A percentile compares a stretch with the other conserved stretches of the same genome.
Evolutionary conservation across 176 grass and related monocot species (phyloP).

Genomic region (Hordeum vulgare): DNA sequence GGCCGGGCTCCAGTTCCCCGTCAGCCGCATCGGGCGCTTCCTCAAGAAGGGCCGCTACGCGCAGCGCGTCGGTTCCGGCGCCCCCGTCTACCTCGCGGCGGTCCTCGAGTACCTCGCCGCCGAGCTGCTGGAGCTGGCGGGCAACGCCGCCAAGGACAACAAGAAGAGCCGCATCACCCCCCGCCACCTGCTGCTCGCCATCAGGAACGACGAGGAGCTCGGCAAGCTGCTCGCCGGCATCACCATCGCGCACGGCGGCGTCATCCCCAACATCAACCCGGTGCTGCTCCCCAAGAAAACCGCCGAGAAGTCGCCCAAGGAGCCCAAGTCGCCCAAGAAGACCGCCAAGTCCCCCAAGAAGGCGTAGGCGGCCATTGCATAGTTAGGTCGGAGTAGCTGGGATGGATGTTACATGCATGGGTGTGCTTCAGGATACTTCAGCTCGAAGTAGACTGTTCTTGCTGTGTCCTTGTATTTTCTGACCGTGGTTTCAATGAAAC

Average conservation of each 20-base stretch:
- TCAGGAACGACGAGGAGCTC: constrained; percentile 66
- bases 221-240: constrained; percentile 47
- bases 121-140: constrained; percentile 59
- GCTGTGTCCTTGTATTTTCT: not conserved
- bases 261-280: constrained; percentile 53
- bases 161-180: constrained; percentile 62
- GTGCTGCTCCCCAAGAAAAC: constrained; percentile 61
- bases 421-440: not conserved
- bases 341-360: constrained; percentile 14
- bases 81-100: constrained; percentile 69
- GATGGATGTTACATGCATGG: not conserved
- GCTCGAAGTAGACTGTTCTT: not conserved
- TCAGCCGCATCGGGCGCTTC: constrained; percentile 57
- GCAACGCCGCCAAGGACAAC: constrained; percentile 60
- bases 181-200: constrained; percentile 46
- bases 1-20: constrained; percentile 73
- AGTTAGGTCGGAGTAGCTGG: not conserved
- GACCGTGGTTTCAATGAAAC: not conserved
- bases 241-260: constrained; percentile 52
- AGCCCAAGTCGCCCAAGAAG: constrained; percentile 53
- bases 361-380: not conserved
- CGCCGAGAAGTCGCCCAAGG: constrained; percentile 27
- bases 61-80: constrained; percentile 53
- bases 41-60: constrained; percentile 74
- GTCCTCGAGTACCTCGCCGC: constrained; percentile 76